Conservation (phyloP, 495 filamentous ascomycete species). For the Neurospora hispaniola region DNA sequence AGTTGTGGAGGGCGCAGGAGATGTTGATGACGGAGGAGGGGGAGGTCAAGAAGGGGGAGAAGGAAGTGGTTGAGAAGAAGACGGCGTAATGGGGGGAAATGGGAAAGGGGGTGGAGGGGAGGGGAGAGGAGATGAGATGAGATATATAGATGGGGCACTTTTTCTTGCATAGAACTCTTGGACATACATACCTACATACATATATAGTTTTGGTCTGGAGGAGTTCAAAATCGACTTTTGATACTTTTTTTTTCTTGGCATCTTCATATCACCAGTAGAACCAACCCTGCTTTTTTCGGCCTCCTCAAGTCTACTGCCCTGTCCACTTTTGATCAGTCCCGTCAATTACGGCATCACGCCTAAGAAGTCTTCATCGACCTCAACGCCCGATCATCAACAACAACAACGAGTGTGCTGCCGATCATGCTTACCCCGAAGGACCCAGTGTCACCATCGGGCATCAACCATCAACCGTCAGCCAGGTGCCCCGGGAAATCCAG, state of each 20-base stretch:
- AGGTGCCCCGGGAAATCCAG: too few relatives aligned
- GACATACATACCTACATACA: neutral
- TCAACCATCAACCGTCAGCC: too few relatives aligned
- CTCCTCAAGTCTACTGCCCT: too few relatives aligned
- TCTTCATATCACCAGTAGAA: too few relatives aligned
- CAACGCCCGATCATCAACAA: too few relatives aligned
- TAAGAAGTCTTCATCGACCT: too few relatives aligned
- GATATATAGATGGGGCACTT: neutral
- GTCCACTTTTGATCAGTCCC: too few relatives aligned
- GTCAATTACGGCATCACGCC: too few relatives aligned
- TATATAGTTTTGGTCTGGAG: neutral
- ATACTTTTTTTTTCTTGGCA: neutral
- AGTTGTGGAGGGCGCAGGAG: conserved; percentile 60
- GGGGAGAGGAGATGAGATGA: neutral
- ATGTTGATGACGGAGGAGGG: conserved; percentile 14
- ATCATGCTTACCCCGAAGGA: too few relatives aligned
- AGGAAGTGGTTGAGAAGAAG: neutral
- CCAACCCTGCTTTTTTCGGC: too few relatives aligned
- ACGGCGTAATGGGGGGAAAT: neutral
- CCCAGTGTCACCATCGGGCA: too few relatives aligned
- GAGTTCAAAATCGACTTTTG: neutral
- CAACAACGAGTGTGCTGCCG: too few relatives aligned
- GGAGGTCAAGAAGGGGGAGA: neutral
- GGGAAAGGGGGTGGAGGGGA: neutral
- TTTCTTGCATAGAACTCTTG: neutral